Percentiles rank a stretch among this genome's conserved stretches.
These are phyloP conservation scores for Protoeuglena noctilucae DNA, from an alignment of 139 green algal genomes.

Conservation along the genomic window DNA sequence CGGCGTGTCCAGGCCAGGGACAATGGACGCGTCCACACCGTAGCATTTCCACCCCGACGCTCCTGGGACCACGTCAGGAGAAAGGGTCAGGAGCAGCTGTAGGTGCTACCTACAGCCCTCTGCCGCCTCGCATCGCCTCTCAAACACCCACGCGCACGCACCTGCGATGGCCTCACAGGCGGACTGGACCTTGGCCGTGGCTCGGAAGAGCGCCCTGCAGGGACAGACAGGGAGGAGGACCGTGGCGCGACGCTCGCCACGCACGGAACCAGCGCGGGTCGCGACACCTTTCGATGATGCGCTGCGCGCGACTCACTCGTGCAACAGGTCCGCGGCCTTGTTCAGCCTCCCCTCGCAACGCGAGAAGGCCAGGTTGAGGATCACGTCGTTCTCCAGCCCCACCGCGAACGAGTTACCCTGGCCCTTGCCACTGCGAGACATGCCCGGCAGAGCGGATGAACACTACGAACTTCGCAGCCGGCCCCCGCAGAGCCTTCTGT, in stretches of 20 bases:
- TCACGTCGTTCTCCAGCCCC: slow-evolving; percentile 18
- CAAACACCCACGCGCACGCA: too few relatives aligned
- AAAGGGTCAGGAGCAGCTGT: background rate
- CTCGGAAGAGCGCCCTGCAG: too few relatives aligned
- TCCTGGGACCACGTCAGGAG: too few relatives aligned
- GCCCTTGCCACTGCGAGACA: too few relatives aligned
- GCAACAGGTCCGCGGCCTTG: background rate
- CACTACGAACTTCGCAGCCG: too few relatives aligned
- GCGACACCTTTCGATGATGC: background rate
- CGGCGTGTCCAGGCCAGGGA: slow-evolving; percentile 21
- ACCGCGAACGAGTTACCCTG: slow-evolving; percentile 22
- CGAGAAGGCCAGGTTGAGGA: slow-evolving; percentile 19
- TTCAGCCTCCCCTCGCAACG: background rate
- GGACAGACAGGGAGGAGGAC: too few relatives aligned
- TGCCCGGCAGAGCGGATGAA: too few relatives aligned
- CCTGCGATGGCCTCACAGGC: too few relatives aligned
- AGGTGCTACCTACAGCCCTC: slow-evolving; percentile 8
- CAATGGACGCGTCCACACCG: slow-evolving; percentile 26
- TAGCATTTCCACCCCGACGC: slow-evolving; percentile 11
- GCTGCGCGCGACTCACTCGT: background rate
- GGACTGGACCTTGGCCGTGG: too few relatives aligned
- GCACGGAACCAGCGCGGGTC: background rate
- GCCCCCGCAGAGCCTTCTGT: too few relatives aligned
- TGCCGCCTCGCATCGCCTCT: too few relatives aligned
- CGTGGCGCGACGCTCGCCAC: too few relatives aligned